Evolutionary conservation across 2,329 filamentous ascomycete species (phyloP), one percentile per base, ranked within the genome.

Genomic region (Sporothrix euskadiensis): DNA sequence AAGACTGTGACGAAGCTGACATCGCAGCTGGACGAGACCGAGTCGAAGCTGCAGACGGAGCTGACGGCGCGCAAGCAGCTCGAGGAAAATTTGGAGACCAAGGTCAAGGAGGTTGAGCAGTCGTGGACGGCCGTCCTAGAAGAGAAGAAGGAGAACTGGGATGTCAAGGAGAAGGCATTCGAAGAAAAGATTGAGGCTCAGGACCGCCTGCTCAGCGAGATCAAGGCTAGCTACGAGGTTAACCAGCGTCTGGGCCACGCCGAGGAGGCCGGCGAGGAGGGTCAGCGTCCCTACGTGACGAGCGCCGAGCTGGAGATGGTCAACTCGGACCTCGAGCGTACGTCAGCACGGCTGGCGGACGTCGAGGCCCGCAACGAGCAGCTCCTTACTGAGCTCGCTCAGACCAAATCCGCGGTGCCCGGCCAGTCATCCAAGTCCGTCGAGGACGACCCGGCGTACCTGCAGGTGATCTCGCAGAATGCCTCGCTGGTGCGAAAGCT

Each of bases 171-270:
- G 84, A 81, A 92, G 83, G 90, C 89, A 39, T 83, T 98, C 74
- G 94, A 97, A 79, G 95, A 98, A 78, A 98, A 98, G 83, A 86
- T 97, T 3, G 95, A 98, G 81, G 97, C 92, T 78, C 95, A 99
- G 80, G 96, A 99, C 68, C 90, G 94, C 7, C 83, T 99, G 54
- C 83, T 99, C 77, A 97, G 92, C 79, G 97, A 99, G 81, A 90
- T 98, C 80, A 98, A 98, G 83, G 96, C 96, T 35, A 98, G 91
- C 83, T 98, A 98, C 80, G 96, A 99, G 82, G 96, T 99, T 72
- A 96, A 93, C 63, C 94, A 98, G 81, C 89, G 96, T 69, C 85
- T 99, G n/a, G 69, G 71, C 41, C 32, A 73, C 44, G 83, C 68
- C n/a, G 61, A 69, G 16, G 73, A 57, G 26, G 74, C 47, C 19